phyloP scores from a whole-genome alignment of 768 basidiomycete genomes.

The Mycena galopus region DNA sequence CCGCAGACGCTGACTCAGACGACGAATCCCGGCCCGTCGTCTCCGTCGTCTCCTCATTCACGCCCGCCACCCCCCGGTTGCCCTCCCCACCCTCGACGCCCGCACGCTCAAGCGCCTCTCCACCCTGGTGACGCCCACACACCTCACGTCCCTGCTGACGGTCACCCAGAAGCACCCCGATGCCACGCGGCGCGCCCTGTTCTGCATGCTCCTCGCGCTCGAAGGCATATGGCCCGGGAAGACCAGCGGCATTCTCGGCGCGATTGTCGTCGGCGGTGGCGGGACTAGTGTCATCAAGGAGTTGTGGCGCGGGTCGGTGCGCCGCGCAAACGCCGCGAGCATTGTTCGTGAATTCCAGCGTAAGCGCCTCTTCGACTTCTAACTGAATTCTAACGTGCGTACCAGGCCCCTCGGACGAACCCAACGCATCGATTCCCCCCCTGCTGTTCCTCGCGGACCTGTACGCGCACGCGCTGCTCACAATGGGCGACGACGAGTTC shows the following conservation, averaged over 20 bases:
- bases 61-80: constrained; percentile 32
- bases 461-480: constrained; percentile 86
- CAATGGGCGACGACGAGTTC: constrained; percentile 98
- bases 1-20: constrained; percentile 51
- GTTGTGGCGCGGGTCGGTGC: constrained; percentile 77
- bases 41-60: constrained; percentile 53
- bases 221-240: constrained; percentile 70
- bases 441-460: constrained; percentile 85
- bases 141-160: constrained; percentile 68
- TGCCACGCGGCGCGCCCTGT: constrained; percentile 59
- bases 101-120: constrained; percentile 75
- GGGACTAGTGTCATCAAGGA: constrained; percentile 79
- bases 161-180: constrained; percentile 53
- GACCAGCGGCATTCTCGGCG: constrained; percentile 69
- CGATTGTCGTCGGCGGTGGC: constrained; percentile 60
- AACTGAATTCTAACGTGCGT: not conserved
- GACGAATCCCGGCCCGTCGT: constrained; percentile 47
- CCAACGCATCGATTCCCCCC: constrained; percentile 65
- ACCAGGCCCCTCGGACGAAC: constrained; percentile 50
- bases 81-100: constrained; percentile 62
- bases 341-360: constrained; percentile 28
- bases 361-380: not conserved
- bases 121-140: constrained; percentile 64
- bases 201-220: constrained; percentile 70
- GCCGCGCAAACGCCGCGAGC: constrained; percentile 52